A percentile compares a stretch with the other conserved stretches of the same genome.
phyloP scores from a whole-genome alignment of 2,329 filamentous ascomycete genomes.

The Rugonectria rugulosa region DNA sequence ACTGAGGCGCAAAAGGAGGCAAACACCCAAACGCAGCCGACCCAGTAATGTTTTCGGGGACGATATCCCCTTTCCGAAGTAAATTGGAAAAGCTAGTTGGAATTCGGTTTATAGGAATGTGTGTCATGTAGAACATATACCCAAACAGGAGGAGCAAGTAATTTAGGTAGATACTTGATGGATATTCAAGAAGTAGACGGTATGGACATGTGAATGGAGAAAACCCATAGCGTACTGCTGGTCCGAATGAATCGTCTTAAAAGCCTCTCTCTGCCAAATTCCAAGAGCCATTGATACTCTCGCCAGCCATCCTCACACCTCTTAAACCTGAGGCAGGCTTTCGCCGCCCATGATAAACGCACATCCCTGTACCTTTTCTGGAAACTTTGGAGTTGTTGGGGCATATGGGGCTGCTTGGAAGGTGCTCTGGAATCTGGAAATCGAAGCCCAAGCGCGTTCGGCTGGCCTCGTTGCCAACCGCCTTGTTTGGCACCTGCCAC shows the following conservation, averaged over 20 bases:
- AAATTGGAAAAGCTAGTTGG: too few species aligned
- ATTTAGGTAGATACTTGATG: constrained; percentile 3
- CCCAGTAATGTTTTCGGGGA: too few species aligned
- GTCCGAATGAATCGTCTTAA: background rate
- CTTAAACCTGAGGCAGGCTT: constrained; percentile 25
- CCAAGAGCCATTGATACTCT: background rate
- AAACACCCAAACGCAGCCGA: too few species aligned
- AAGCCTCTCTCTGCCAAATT: background rate
- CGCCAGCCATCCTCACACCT: background rate
- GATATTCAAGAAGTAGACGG: too few species aligned
- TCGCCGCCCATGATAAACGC: constrained; percentile 57
- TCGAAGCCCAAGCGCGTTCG: constrained; percentile 45
- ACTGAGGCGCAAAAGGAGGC: constrained; percentile 14
- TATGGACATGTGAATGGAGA: too few species aligned
- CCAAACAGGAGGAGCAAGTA: background rate
- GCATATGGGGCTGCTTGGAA: constrained; percentile 60
- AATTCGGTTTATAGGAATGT: too few species aligned
- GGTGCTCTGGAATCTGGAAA: constrained; percentile 60
- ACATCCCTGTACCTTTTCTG: constrained; percentile 56
- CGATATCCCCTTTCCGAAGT: too few species aligned
- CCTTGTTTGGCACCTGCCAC: constrained; percentile 43
- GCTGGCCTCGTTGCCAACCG: constrained; percentile 29
- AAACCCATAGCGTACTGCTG: too few species aligned
- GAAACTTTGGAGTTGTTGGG: constrained; percentile 55
- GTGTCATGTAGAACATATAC: background rate